Evolutionary conservation across 805 yeast genomes (phyloP).

Genomic region (Yamadazyma sp.): DNA sequence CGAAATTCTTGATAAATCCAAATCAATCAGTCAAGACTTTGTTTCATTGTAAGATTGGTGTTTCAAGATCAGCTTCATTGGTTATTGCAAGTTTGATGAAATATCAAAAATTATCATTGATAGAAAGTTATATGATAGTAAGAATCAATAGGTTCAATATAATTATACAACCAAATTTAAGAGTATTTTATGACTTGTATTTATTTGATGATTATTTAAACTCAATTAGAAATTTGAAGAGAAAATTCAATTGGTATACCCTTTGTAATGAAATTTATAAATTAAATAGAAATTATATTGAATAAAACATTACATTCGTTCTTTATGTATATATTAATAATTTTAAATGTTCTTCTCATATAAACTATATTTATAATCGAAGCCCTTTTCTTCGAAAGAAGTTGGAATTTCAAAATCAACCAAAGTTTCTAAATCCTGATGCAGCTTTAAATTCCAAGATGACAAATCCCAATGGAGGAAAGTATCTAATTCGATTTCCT

Average conservation of each 20-base stretch:
- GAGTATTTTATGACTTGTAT: slow-evolving; percentile 36
- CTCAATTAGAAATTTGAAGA: slow-evolving; percentile 7
- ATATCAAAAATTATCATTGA: slow-evolving; percentile 23
- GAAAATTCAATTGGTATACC: slow-evolving; percentile 25
- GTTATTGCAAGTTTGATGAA: slow-evolving; percentile 39
- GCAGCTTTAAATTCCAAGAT: slow-evolving; percentile 35
- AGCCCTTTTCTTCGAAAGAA: slow-evolving; percentile 11
- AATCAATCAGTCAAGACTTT: slow-evolving; percentile 16
- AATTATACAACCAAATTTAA: slow-evolving; percentile 40
- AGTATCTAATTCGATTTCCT: slow-evolving; percentile 65
- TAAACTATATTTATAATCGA: slow-evolving; percentile 8
- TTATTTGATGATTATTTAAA: slow-evolving; percentile 25
- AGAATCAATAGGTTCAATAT: slow-evolving; percentile 39
- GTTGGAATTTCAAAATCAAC: slow-evolving; percentile 29
- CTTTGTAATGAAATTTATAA: slow-evolving; percentile 27
- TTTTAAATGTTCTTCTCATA: slow-evolving; percentile 8
- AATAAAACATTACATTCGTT: no score
- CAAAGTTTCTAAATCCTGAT: slow-evolving; percentile 33
- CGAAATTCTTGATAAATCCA: slow-evolving; percentile 23
- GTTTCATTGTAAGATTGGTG: slow-evolving; percentile 42
- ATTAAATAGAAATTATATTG: slow-evolving; percentile 26
- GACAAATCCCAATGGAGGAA: slow-evolving; percentile 45
- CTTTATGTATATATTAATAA: neutral
- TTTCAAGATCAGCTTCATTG: slow-evolving; percentile 41
- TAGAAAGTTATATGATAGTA: slow-evolving; percentile 35